phyloP scores from a whole-genome alignment of 2,329 filamentous ascomycete species.

The Colletotrichum tropicicola region DNA sequence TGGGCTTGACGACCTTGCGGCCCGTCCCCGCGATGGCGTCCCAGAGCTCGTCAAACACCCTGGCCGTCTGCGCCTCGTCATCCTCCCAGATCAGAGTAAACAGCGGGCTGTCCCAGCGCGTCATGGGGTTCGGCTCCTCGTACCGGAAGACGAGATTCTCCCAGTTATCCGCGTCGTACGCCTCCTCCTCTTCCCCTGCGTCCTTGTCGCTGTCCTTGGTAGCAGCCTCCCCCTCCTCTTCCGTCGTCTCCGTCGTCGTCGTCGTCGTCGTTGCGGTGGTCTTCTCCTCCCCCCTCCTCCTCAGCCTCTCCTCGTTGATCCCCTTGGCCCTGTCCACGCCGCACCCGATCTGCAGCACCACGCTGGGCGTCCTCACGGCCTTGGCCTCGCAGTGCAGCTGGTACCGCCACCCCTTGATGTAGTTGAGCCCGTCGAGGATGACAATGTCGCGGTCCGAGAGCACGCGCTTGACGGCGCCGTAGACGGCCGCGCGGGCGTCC shows the following conservation, averaged over 20 bases:
- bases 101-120: slow-evolving; percentile 83
- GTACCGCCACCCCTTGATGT: slow-evolving; percentile 91
- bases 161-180: slow-evolving; percentile 70
- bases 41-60: slow-evolving; percentile 75
- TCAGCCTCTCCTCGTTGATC: slow-evolving; percentile 69
- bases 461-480: slow-evolving; percentile 80
- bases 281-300: slow-evolving; percentile 35
- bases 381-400: slow-evolving; percentile 88
- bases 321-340: slow-evolving; percentile 57
- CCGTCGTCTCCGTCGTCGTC: slow-evolving; percentile 50
- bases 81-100: slow-evolving; percentile 85
- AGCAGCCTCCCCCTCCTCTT: not conserved
- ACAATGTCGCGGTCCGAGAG: slow-evolving; percentile 79
- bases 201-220: slow-evolving; percentile 36
- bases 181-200: slow-evolving; percentile 42
- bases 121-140: slow-evolving; percentile 88
- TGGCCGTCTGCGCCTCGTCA: slow-evolving; percentile 62
- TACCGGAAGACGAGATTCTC: slow-evolving; percentile 85
- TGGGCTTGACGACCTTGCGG: slow-evolving; percentile 74
- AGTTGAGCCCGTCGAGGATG: slow-evolving; percentile 82
- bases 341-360: slow-evolving; percentile 74
- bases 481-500: slow-evolving; percentile 79
- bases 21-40: slow-evolving; percentile 73
- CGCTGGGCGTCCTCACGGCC: slow-evolving; percentile 78
- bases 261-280: too few relatives aligned